These are phyloP conservation scores for Gastrolobium bilobum DNA, from an alignment of 306 rosid species.

Conservation along the genomic window DNA sequence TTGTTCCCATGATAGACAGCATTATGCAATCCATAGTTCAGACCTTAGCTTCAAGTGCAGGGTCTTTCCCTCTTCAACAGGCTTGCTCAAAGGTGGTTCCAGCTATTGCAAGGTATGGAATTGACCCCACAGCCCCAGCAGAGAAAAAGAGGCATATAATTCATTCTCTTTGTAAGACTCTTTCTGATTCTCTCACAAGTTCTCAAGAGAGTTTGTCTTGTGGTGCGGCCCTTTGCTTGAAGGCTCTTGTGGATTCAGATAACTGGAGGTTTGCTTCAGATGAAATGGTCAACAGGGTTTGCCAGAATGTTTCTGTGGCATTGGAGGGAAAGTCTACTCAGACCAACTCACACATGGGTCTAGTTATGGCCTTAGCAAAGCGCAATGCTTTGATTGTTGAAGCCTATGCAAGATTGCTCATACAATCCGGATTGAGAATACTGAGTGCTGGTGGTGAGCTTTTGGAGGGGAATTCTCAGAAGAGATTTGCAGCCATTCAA, in stretches of 20 bases:
- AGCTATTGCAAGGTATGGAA: constrained; percentile 86
- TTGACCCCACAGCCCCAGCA: constrained; percentile 88
- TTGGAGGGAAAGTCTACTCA: constrained; percentile 79
- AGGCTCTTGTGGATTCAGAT: constrained; percentile 86
- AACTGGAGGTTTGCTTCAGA: constrained; percentile 91
- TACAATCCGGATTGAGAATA: constrained; percentile 72
- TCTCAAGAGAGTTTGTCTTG: constrained; percentile 82
- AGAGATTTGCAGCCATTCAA: constrained; percentile 74
- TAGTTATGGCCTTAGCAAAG: constrained; percentile 87
- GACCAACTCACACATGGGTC: constrained; percentile 79
- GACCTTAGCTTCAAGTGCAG: constrained; percentile 85
- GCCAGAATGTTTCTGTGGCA: constrained; percentile 87
- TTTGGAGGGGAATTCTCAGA: constrained; percentile 81
- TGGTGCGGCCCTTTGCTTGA: constrained; percentile 89
- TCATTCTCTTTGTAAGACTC: constrained; percentile 81
- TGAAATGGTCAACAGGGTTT: constrained; percentile 87
- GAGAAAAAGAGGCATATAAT: constrained; percentile 71
- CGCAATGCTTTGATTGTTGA: constrained; percentile 81
- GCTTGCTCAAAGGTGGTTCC: constrained; percentile 93
- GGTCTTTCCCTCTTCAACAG: constrained; percentile 88
- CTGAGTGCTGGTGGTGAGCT: constrained; percentile 63
- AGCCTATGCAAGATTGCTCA: constrained; percentile 85
- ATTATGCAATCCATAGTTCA: constrained; percentile 82
- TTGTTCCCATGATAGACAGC: constrained; percentile 76
- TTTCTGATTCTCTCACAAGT: constrained; percentile 74